phyloP scores from a whole-genome alignment of 768 basidiomycete genomes.

The Podaxis sp. region DNA sequence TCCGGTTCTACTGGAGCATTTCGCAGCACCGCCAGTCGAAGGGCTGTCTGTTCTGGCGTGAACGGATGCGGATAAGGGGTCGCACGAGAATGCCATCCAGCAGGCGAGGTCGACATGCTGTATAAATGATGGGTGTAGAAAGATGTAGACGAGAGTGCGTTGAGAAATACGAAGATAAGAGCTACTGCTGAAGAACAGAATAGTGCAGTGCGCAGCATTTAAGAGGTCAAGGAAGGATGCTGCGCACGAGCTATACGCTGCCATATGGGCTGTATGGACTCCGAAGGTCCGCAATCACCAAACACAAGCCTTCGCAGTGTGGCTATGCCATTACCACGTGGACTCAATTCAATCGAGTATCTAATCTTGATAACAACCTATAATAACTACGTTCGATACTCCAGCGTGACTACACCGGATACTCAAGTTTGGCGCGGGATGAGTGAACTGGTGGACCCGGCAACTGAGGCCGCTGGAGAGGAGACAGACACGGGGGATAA shows the following conservation, averaged over 20 bases:
- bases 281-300: not conserved
- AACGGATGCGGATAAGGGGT: constrained; percentile 26
- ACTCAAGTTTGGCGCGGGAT: not conserved
- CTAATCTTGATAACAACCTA: no score
- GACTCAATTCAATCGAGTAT: no score
- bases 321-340: not conserved
- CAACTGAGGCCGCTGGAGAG: not conserved
- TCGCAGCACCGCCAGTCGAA: constrained; percentile 31
- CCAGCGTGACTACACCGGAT: no score
- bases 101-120: constrained; percentile 23
- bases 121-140: not conserved
- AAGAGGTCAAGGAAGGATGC: not conserved
- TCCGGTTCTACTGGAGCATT: constrained; percentile 33
- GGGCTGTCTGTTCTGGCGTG: constrained; percentile 25
- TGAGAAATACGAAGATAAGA: not conserved
- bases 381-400: no score
- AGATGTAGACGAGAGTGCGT: not conserved
- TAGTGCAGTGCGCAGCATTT: not conserved
- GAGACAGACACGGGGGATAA: not conserved
- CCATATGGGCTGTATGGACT: not conserved
- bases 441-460: not conserved
- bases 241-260: not conserved
- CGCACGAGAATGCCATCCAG: constrained; percentile 31
- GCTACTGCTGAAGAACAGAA: not conserved
- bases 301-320: not conserved